phyloP scores from a whole-genome alignment of 2,329 filamentous ascomycete genomes.

The Xylaria digitata region DNA sequence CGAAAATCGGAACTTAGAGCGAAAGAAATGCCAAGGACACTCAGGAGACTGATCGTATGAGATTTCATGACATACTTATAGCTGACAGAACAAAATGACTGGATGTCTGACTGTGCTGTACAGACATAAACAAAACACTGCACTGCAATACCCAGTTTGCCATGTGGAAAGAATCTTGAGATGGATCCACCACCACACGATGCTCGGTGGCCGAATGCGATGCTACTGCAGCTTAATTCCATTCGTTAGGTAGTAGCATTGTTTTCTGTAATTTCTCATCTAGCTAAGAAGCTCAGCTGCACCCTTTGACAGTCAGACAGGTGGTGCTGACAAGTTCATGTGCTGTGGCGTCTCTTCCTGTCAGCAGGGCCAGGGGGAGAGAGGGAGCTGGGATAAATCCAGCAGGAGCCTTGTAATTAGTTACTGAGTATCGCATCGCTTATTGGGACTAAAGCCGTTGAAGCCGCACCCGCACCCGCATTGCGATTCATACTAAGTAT shows the following conservation, averaged over 20 bases:
- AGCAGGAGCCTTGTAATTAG: constrained; percentile 8
- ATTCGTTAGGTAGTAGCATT: neutral
- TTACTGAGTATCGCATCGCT: constrained; percentile 10
- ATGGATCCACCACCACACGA: constrained; percentile 15
- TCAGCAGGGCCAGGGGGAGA: constrained; percentile 25
- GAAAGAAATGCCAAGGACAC: neutral
- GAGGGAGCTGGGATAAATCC: constrained; percentile 11
- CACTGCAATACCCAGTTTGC: neutral
- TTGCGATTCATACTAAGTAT: constrained; percentile 5
- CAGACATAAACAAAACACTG: no score
- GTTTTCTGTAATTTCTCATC: constrained; percentile 8
- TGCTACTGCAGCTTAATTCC: constrained; percentile 15
- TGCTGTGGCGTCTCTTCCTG: constrained; percentile 24
- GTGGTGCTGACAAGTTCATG: constrained; percentile 16
- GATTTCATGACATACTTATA: constrained; percentile 30
- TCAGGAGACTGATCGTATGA: constrained; percentile 28
- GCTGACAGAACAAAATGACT: constrained; percentile 8
- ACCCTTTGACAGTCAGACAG: constrained; percentile 31
- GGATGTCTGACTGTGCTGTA: constrained; percentile 13
- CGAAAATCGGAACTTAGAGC: constrained; percentile 2
- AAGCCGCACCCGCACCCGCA: constrained; percentile 32
- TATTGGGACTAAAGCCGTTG: constrained; percentile 10
- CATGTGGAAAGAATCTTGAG: constrained; percentile 20
- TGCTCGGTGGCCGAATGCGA: constrained; percentile 14
- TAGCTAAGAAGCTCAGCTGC: constrained; percentile 20